phyloP scores from a whole-genome alignment of 768 basidiomycete species.

The Sporobolomyces pararoseus region DNA sequence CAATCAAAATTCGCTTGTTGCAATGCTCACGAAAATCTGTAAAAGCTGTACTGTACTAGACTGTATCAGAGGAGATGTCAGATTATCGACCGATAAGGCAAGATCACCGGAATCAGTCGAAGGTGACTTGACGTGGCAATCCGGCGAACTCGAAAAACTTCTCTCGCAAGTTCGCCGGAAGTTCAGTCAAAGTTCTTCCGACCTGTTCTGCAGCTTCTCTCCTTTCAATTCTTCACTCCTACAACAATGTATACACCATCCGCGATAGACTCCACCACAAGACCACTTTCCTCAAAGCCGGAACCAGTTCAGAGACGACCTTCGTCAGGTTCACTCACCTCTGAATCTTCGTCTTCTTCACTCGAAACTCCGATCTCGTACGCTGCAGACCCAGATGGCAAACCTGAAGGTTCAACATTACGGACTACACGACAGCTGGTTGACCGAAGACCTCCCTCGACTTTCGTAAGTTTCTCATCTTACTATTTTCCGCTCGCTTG shows the following conservation, averaged over 20 bases:
- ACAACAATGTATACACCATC: constrained; percentile 10
- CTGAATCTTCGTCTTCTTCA: constrained; percentile 6
- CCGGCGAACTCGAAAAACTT: not conserved
- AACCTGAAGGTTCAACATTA: not conserved
- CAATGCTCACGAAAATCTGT: no score
- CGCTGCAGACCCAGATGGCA: constrained; percentile 9
- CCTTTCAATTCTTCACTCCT: not conserved
- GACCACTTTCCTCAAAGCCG: not conserved
- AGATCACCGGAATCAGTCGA: not conserved
- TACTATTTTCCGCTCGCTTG: not conserved
- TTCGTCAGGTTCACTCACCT: constrained; percentile 17
- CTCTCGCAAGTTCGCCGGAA: not conserved
- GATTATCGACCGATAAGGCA: not conserved
- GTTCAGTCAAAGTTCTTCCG: no score
- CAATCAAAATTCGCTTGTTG: no score
- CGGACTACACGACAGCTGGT: constrained; percentile 19
- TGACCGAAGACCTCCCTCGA: constrained; percentile 20
- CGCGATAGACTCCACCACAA: not conserved
- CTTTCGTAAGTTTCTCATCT: constrained; percentile 12
- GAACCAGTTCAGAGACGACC: constrained; percentile 5
- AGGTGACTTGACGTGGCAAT: not conserved
- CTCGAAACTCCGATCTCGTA: constrained; percentile 27
- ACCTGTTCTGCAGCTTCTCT: not conserved
- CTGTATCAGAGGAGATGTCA: not conserved
- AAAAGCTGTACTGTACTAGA: no score